Conservation (phyloP, 2,329 filamentous ascomycete species). For the Aureobasidium vineae region DNA sequence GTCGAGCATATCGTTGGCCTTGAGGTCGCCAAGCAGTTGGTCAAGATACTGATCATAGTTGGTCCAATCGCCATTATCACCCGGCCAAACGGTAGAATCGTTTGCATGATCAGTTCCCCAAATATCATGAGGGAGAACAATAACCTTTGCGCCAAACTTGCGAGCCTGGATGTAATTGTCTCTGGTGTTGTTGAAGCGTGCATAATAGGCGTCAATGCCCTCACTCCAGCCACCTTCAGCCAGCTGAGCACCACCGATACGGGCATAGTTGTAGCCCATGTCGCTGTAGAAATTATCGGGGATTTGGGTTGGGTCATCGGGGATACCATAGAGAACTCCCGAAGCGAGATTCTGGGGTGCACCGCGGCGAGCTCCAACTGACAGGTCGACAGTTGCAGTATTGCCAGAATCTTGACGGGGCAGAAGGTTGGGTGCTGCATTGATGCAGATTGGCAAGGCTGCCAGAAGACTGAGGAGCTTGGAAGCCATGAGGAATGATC, state of each 20-base stretch:
- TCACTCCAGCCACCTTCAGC: slow-evolving; percentile 44
- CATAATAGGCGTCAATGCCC: slow-evolving; percentile 35
- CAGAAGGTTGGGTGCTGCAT: not conserved
- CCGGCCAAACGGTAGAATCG: slow-evolving; percentile 44
- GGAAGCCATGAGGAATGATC: not conserved
- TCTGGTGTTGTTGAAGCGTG: slow-evolving; percentile 46
- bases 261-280: slow-evolving; percentile 44
- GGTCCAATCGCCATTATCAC: slow-evolving; percentile 52
- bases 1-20: slow-evolving; percentile 39
- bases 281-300: slow-evolving; percentile 43
- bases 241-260: slow-evolving; percentile 47
- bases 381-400: not conserved
- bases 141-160: slow-evolving; percentile 34
- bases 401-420: not conserved
- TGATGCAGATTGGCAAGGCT: not conserved
- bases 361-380: slow-evolving; percentile 31
- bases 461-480: not conserved
- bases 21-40: slow-evolving; percentile 42
- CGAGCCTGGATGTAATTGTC: slow-evolving; percentile 49
- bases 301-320: slow-evolving; percentile 42
- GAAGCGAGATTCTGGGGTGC: slow-evolving; percentile 42
- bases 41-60: slow-evolving; percentile 47
- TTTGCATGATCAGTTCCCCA: slow-evolving; percentile 32
- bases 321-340: slow-evolving; percentile 47
- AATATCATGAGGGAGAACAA: slow-evolving; percentile 33